Conservation (phyloP, 2,329 filamentous ascomycete species). For the Ophiostoma australiae region DNA sequence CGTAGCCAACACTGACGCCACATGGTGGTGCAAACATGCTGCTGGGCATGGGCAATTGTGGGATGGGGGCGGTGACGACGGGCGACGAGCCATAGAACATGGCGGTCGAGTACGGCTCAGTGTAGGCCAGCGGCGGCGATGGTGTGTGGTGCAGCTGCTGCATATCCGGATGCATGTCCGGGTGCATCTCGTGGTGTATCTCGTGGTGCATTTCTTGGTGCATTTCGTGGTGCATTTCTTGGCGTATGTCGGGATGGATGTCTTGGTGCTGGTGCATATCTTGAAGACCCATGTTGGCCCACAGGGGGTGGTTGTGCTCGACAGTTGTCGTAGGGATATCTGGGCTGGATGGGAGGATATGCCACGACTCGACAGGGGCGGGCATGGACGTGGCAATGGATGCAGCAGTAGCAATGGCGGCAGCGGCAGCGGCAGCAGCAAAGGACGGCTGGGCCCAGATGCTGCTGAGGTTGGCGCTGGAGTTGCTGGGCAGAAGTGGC, state of each 20-base stretch:
- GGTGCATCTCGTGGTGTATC: slow-evolving; percentile 11
- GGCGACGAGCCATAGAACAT: slow-evolving; percentile 73
- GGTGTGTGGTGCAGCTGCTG: slow-evolving; percentile 60
- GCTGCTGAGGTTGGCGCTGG: slow-evolving; percentile 62
- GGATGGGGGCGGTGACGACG: slow-evolving; percentile 66
- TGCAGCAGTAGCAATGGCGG: slow-evolving; percentile 31
- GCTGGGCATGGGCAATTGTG: slow-evolving; percentile 67
- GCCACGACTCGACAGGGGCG: slow-evolving; percentile 79
- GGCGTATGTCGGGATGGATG: slow-evolving; percentile 44
- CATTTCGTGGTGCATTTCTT: slow-evolving; percentile 4
- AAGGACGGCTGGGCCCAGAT: slow-evolving; percentile 68
- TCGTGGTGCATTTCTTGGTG: slow-evolving; percentile 33
- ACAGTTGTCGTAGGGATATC: slow-evolving; percentile 60
- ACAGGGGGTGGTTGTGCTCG: slow-evolving; percentile 66
- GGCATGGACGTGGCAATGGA: slow-evolving; percentile 26
- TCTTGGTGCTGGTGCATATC: slow-evolving; percentile 50
- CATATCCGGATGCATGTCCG: neutral
- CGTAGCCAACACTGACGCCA: slow-evolving; percentile 70
- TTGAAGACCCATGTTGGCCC: slow-evolving; percentile 62
- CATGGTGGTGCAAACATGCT: slow-evolving; percentile 84
- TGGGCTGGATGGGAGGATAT: slow-evolving; percentile 82
- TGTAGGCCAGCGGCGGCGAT: slow-evolving; percentile 72
- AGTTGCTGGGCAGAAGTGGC: slow-evolving; percentile 73
- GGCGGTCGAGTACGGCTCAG: slow-evolving; percentile 68
- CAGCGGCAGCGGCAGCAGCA: slow-evolving; percentile 49